Percentiles rank a stretch among this genome's conserved stretches.
Conservation (phyloP, 306 rosid genomes). For the Senna tora region DNA sequence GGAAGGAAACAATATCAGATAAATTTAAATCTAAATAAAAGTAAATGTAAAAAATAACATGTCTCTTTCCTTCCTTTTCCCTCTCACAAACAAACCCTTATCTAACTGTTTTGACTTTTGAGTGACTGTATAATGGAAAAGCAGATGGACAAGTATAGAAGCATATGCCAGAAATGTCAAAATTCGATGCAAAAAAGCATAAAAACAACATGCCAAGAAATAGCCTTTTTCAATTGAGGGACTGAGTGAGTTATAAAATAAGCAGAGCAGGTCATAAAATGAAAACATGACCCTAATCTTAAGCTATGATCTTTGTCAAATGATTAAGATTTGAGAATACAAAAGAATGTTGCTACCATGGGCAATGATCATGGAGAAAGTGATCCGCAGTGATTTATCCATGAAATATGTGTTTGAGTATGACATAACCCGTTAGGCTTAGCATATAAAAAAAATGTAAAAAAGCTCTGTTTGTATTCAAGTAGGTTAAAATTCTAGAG, state of each 20-base stretch:
- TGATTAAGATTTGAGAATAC: conserved; percentile 3
- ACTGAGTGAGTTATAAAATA: conserved; percentile 6
- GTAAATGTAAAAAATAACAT: too few relatives aligned
- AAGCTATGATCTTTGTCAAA: conserved; percentile 6
- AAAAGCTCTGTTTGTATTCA: conserved; percentile 3
- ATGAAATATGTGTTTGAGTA: background rate
- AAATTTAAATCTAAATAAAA: too few relatives aligned
- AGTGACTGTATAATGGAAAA: background rate
- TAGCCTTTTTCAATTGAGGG: conserved; percentile 5
- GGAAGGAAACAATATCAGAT: too few relatives aligned
- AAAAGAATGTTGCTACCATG: conserved; percentile 11
- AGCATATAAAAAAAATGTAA: background rate
- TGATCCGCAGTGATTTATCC: background rate
- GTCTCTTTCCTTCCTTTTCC: too few relatives aligned
- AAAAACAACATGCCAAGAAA: conserved; percentile 14
- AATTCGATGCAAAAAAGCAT: conserved; percentile 3
- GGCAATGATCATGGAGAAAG: background rate
- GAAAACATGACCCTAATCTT: background rate
- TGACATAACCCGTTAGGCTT: background rate
- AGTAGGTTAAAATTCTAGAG: conserved; percentile 23
- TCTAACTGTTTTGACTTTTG: background rate
- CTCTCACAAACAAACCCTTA: too few relatives aligned
- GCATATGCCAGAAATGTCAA: background rate
- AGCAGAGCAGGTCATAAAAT: conserved; percentile 8
- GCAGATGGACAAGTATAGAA: background rate